A percentile compares a stretch with the other conserved stretches of the same genome.
Conservation (phyloP, 768 basidiomycete genomes). For the Tubosaeta brunneosetosa region DNA sequence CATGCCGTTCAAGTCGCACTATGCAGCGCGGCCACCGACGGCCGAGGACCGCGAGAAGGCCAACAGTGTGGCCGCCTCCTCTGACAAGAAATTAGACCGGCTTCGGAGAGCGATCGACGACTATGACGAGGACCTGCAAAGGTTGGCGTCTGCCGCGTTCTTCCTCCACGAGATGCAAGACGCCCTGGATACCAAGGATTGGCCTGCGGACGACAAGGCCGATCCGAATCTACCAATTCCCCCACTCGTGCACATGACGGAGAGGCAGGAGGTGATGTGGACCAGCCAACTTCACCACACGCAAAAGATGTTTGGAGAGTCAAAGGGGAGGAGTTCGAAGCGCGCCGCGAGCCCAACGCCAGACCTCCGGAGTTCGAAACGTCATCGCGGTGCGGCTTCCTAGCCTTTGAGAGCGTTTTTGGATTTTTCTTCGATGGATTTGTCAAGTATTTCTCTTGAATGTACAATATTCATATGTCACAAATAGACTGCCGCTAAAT, state of each 20-base stretch:
- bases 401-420: no score
- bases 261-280: background rate
- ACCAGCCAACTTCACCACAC: background rate
- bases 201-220: background rate
- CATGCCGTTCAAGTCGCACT: background rate
- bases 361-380: background rate
- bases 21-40: background rate
- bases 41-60: background rate
- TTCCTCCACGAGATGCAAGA: background rate
- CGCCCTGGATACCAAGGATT: background rate
- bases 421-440: no score
- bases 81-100: no score
- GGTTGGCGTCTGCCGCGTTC: background rate
- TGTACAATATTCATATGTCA: no score
- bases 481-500: no score
- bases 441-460: no score
- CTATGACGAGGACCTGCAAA: background rate
- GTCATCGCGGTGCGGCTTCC: background rate
- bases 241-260: background rate
- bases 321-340: background rate
- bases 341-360: background rate
- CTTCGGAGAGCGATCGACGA: background rate
- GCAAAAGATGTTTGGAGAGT: background rate
- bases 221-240: background rate
- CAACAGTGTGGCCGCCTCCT: background rate